These are phyloP conservation scores for Mortierella sp. DNA, from an alignment of 371 early-diverging fungal species.

Conservation along the genomic window DNA sequence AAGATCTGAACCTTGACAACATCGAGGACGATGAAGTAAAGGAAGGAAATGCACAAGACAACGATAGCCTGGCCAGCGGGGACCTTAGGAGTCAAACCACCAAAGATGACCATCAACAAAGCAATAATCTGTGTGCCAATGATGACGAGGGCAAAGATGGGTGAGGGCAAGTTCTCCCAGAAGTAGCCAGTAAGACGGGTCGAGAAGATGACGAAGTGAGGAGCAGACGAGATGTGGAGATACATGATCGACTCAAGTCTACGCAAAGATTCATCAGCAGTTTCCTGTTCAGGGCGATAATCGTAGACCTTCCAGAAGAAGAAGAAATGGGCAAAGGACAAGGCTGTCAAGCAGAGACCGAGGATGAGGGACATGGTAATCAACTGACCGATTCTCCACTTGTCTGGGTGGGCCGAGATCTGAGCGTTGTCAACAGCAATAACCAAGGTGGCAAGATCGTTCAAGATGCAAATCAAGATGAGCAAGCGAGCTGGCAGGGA, in stretches of 20 bases:
- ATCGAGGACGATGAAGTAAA: slow-evolving; percentile 80
- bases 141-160: slow-evolving; percentile 83
- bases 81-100: slow-evolving; percentile 67
- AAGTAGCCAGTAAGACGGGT: slow-evolving; percentile 92
- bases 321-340: slow-evolving; percentile 83
- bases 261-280: slow-evolving; percentile 19
- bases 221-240: slow-evolving; percentile 88
- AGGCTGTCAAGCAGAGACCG: slow-evolving; percentile 70
- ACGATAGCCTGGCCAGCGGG: slow-evolving; percentile 63
- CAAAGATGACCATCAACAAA: slow-evolving; percentile 87
- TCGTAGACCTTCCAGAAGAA: slow-evolving; percentile 56
- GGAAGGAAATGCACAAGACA: slow-evolving; percentile 67
- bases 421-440: slow-evolving; percentile 89
- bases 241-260: slow-evolving; percentile 83
- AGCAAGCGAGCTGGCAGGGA: slow-evolving; percentile 77
- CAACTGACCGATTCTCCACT: slow-evolving; percentile 90
- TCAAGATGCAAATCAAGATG: slow-evolving; percentile 77
- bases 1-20: slow-evolving; percentile 82
- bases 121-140: slow-evolving; percentile 94
- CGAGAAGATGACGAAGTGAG: slow-evolving; percentile 97
- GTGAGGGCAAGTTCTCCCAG: slow-evolving; percentile 87
- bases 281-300: slow-evolving; percentile 34
- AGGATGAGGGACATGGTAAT: slow-evolving; percentile 79
- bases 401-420: slow-evolving; percentile 84
- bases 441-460: slow-evolving; percentile 60